Evolutionary conservation across 2,329 filamentous ascomycete species (phyloP), one percentile per base, ranked within the genome.

Genomic region (Trichoderma asperellum): DNA sequence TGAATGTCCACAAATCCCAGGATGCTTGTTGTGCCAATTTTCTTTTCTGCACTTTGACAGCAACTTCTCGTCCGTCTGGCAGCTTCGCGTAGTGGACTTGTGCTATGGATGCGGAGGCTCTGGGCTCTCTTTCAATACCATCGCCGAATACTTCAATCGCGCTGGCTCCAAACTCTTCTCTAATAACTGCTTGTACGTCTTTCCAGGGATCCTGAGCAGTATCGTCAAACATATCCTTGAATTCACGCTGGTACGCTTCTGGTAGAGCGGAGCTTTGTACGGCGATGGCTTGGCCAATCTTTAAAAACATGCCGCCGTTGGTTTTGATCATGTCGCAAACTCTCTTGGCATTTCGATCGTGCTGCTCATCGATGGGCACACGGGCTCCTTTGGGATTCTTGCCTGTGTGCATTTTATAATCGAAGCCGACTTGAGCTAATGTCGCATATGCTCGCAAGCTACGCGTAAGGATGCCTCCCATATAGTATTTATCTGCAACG

Each of bases 171-270:
- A 69, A 65, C 1, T 69, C 67, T n/a, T 69, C 67, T 32, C 24
- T 37, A 5, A 69, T 64, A 29, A 69, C 60, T n/a, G 49, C 59
- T n/a, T 69, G 59, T 2, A 65, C 32, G n/a, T 69, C 67, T 3
- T 16, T 35, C 67, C 67, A 69, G 7, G 59, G 55, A 10, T 64
- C 60, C 27, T 65, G 67, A 6, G 60, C 24, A 18, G 59, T 60
- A 56, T 69, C 67, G 11, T 69, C 67, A 65, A 69, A 69, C 67
- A 69, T 69, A 5, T 63, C 60, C 34, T 63, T 58, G 21, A 69
- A 69, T 12, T 69, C 67, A 6, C 67, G 67, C 52, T 65, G 67
- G n/a, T 69, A 69, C 11, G 60, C 67, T 16, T 69, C 67, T 5
- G 67, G 67, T 0, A 69, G 67, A 6, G 60, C 67, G 1, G 59